These are phyloP conservation scores for Malus hybrid DNA, from an alignment of 331 rosid genomes.

Conservation along the genomic window DNA sequence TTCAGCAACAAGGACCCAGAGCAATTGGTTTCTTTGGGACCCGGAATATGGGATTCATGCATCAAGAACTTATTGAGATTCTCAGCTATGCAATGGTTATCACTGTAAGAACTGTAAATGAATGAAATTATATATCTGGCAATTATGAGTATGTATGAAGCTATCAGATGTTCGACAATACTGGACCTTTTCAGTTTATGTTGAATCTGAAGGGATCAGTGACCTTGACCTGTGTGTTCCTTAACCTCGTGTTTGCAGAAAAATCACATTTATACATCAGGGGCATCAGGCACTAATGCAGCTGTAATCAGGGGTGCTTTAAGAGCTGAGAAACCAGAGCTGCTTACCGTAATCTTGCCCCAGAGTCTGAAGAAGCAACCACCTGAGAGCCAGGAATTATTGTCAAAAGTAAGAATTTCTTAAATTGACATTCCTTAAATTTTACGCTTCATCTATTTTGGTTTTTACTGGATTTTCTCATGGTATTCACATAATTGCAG, in stretches of 20 bases:
- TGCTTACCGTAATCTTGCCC: conserved; percentile 94
- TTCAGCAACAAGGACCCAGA: conserved; percentile 99
- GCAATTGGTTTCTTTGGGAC: conserved; percentile 97
- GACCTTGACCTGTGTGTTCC: conserved; percentile 10
- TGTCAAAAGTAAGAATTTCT: conserved; percentile 68
- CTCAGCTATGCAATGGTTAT: conserved; percentile 99
- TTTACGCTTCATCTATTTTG: not conserved
- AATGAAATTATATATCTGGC: not conserved
- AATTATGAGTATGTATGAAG: conserved; percentile 13
- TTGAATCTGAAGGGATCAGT: not conserved
- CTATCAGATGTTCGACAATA: not conserved
- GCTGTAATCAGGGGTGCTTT: conserved; percentile 99
- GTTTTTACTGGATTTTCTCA: not conserved
- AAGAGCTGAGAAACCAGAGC: conserved; percentile 96
- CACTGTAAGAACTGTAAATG: conserved; percentile 55
- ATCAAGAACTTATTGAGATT: conserved; percentile 94
- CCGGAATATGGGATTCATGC: conserved; percentile 98
- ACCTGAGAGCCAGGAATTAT: conserved; percentile 98
- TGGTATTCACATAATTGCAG: not conserved
- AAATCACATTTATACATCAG: conserved; percentile 93
- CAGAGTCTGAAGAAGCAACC: conserved; percentile 94
- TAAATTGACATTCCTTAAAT: not conserved
- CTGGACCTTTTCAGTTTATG: not conserved
- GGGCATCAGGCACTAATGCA: conserved; percentile 99
- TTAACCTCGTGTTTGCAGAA: conserved; percentile 45